Evolutionary conservation across 2,329 filamentous ascomycete genomes (phyloP), one percentile per base, ranked within the genome.

Genomic region (Chrysoporthe austroafricana): DNA sequence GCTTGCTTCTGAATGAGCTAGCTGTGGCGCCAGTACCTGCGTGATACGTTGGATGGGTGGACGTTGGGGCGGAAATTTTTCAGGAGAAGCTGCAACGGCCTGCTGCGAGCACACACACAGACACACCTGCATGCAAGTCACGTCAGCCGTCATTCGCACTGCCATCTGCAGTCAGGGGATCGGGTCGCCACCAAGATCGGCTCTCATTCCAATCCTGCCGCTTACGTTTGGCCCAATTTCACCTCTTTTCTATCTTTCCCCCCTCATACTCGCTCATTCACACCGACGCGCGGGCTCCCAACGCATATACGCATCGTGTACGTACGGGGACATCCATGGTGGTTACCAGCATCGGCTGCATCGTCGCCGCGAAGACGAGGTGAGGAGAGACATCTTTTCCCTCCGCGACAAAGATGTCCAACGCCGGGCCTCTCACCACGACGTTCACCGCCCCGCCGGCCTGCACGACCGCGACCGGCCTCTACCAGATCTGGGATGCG

Each of bases 341-440:
- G 62, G 50, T 36, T 32, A 18, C 21, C 36, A 46, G 11, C 39
- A 11, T 34, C 39, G 26, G 21, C 4, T 16, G 42, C 18, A 64
- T 32, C 62, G 58, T 58, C 57, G 57, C 59, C 62, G 63, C 60
- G 42, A 64, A 61, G 62, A 69, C 62, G 52, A 66, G 67, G 67
- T 63, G 61, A 64, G 59, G 26, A 62, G 32, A 63, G 62, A 32
- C 62, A 61, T 58, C 56, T 42, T 11, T 39, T n/a, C 34, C 36
- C 34, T 6, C 43, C 26, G 14, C 36, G 18, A 36, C 43, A 61
- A 69, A 44, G 18, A 67, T 70, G 68, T 63, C 68, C 21, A 70
- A 70, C 66, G 66, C 59, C 71, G 74, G 74, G 57, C 71, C 73
- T 63, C 71, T 76, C 67, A 76, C 74, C 60, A 75, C 74, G n/a